Conservation (phyloP, 495 filamentous ascomycete genomes). For the Penicillium taxi region DNA sequence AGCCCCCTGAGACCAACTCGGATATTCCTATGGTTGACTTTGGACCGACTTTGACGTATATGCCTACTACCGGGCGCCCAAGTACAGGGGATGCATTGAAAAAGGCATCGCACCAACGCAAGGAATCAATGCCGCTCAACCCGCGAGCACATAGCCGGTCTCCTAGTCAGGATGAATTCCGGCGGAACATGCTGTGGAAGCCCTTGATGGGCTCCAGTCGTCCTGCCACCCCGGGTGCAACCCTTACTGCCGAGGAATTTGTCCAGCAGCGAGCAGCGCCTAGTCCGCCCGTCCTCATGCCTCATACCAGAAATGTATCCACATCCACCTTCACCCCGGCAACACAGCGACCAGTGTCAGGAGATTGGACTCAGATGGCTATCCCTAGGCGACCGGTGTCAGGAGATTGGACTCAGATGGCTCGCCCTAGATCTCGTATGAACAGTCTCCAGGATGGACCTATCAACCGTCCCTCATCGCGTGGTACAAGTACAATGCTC, state of each 20-base stretch:
- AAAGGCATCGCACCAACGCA: constrained; percentile 32
- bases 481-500: constrained; percentile 37
- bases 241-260: constrained; percentile 65
- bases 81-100: constrained; percentile 31
- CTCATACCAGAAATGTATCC: constrained; percentile 50
- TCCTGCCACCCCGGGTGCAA: constrained; percentile 36
- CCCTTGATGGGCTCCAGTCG: constrained; percentile 52
- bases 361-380: constrained; percentile 48
- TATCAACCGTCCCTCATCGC: constrained; percentile 44
- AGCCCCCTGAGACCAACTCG: constrained; percentile 24
- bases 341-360: constrained; percentile 41
- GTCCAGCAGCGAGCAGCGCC: constrained; percentile 67
- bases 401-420: constrained; percentile 49
- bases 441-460: constrained; percentile 28
- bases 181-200: constrained; percentile 70
- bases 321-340: constrained; percentile 47
- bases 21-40: constrained; percentile 78
- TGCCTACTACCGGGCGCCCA: constrained; percentile 46
- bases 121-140: constrained; percentile 25
- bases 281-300: constrained; percentile 43
- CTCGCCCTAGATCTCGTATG: constrained; percentile 34
- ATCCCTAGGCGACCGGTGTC: constrained; percentile 39
- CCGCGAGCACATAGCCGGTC: constrained; percentile 28
- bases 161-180: constrained; percentile 39
- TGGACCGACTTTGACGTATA: constrained; percentile 64